These are phyloP conservation scores for Royoungia palumana DNA, from an alignment of 768 basidiomycete species.

Conservation along the genomic window DNA sequence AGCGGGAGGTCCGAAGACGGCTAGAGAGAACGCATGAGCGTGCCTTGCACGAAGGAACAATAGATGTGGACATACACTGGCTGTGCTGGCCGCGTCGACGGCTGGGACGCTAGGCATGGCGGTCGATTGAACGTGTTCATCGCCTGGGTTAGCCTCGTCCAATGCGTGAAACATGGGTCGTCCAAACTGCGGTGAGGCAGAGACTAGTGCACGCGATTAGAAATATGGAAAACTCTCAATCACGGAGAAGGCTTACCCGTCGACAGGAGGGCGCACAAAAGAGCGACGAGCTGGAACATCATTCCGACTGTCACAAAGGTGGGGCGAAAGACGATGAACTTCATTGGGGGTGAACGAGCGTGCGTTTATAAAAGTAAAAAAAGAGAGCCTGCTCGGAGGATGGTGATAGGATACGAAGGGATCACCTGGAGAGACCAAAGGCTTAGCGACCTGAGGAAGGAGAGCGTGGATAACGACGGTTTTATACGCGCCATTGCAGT, in stretches of 20 bases:
- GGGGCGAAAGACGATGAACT: slow-evolving; percentile 23
- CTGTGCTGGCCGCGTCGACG: background rate
- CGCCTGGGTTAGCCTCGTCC: slow-evolving; percentile 1
- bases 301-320: slow-evolving; percentile 9
- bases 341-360: slow-evolving; percentile 7
- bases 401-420: background rate
- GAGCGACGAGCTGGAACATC: slow-evolving; percentile 4
- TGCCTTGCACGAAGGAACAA: background rate
- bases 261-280: slow-evolving; percentile 10
- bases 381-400: slow-evolving; percentile 15
- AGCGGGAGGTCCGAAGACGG: background rate
- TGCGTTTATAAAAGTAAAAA: background rate
- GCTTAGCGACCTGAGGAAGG: background rate
- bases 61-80: background rate
- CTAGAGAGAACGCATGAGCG: background rate
- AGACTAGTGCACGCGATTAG: slow-evolving; percentile 4
- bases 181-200: slow-evolving; percentile 22
- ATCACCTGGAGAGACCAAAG: background rate
- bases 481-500: slow-evolving; percentile 10
- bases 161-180: slow-evolving; percentile 10
- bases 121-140: too few species aligned
- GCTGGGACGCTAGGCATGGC: too few species aligned
- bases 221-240: background rate
- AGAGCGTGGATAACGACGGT: background rate
- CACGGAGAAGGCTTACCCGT: slow-evolving; percentile 11